A percentile compares a stretch with the other conserved stretches of the same genome.
phyloP scores from a whole-genome alignment of 164 flowering plant genomes.

The Annona squamosa region DNA sequence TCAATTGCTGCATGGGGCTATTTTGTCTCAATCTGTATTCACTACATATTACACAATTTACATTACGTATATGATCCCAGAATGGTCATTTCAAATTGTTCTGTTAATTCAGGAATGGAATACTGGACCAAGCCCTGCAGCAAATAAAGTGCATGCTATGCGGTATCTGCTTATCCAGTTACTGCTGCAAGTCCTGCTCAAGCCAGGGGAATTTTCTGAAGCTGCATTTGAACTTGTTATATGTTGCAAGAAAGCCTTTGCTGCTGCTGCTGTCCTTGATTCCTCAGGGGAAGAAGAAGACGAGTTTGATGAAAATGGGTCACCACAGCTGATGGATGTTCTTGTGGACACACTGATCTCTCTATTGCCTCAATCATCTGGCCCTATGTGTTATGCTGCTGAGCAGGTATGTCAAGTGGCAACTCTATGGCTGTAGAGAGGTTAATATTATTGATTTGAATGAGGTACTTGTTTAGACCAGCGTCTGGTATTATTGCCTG shows the following conservation, averaged over 20 bases:
- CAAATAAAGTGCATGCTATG: slow-evolving; percentile 58
- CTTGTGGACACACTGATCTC: slow-evolving; percentile 88
- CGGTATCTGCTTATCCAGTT: slow-evolving; percentile 83
- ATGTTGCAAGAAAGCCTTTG: slow-evolving; percentile 72
- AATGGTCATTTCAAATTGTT: neutral
- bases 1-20: neutral
- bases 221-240: slow-evolving; percentile 73
- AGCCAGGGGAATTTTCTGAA: slow-evolving; percentile 73
- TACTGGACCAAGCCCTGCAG: slow-evolving; percentile 31
- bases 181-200: slow-evolving; percentile 78
- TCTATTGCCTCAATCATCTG: slow-evolving; percentile 76
- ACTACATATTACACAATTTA: neutral
- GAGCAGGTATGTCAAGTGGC: slow-evolving; percentile 66
- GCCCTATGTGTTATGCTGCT: slow-evolving; percentile 73
- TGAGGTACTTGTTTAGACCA: too few species aligned
- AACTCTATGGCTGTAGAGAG: neutral
- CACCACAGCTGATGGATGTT: slow-evolving; percentile 76
- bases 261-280: slow-evolving; percentile 38
- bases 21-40: neutral
- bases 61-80: neutral
- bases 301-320: slow-evolving; percentile 36
- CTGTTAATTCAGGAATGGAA: slow-evolving; percentile 56
- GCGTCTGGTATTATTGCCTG: too few species aligned
- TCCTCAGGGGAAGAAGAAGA: slow-evolving; percentile 56
- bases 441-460: neutral